phyloP scores from a whole-genome alignment of 495 filamentous ascomycete species.

The Neurospora tetraspora region DNA sequence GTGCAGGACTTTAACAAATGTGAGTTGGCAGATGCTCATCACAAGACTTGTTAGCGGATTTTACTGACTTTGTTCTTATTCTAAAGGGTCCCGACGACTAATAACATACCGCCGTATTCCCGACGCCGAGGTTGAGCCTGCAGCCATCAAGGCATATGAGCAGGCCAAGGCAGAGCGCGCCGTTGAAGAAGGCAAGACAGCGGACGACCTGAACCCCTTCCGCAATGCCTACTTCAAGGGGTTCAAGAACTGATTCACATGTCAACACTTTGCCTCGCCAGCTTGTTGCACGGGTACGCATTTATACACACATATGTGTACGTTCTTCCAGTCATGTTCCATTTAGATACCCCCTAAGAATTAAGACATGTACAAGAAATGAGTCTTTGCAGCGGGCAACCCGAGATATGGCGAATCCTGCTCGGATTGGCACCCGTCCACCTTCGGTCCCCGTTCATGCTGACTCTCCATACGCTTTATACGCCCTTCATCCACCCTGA shows the following conservation, averaged over 20 bases:
- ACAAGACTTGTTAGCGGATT: background rate
- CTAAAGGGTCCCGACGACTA: conserved; percentile 77
- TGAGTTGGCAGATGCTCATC: conserved; percentile 20
- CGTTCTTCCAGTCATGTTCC: background rate
- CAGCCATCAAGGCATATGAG: conserved; percentile 25
- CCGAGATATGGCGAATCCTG: background rate
- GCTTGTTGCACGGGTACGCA: background rate
- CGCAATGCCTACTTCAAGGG: conserved; percentile 53
- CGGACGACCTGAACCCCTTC: conserved; percentile 75
- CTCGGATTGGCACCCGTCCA: background rate
- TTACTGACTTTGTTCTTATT: background rate
- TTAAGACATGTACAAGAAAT: conserved; percentile 17
- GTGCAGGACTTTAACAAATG: conserved; percentile 85
- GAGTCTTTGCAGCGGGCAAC: background rate
- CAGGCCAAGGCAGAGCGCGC: conserved; percentile 20
- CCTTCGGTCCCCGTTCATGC: background rate
- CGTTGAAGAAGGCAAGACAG: conserved; percentile 30
- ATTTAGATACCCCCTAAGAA: conserved; percentile 16
- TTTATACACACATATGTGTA: background rate
- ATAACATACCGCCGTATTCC: conserved; percentile 73
- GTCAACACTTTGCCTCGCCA: background rate
- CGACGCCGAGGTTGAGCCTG: conserved; percentile 43
- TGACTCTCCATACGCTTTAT: background rate
- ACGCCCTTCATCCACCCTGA: background rate
- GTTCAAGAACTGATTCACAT: conserved; percentile 13